Evolutionary conservation across 225 moss, liverwort and hornwort genomes (phyloP), one percentile per base, ranked within the genome.

Genomic region (Sphagnum tenellum): DNA sequence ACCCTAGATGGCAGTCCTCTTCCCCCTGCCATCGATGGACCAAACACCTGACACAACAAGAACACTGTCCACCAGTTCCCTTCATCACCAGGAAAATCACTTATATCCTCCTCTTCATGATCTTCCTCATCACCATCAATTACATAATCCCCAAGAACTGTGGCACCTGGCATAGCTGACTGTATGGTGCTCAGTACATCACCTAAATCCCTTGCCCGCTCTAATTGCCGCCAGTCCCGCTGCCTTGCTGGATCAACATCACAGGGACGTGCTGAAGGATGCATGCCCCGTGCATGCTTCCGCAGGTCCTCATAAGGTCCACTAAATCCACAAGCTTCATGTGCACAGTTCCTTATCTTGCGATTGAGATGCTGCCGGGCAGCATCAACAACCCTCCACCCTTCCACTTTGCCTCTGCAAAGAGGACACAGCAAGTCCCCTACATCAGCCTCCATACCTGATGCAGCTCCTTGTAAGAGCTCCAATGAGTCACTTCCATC

Each of bases 21-120:
- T 8, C 82, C 86, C 72, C 86, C 88, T 4, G 86, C 73, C 67
- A 92, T 76, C 0, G 89, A 80, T 62, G 95, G 88, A 8, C 95
- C 92, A 46, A 92, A 90, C 67, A 96, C 89, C 76, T 96, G 95
- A 48, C 88, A 85, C 1, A 96, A 80, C 12, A 92, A 72, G 56
- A 96, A 89, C 44, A 96, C 92, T 2, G 95, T 92, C 95, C 88
- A 96, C 92, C 92, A 95, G 63, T 92, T 91, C 56, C 91, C 95
- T 59, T 92, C 92, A 45, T 92, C 89, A 50, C 92, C 95, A 1
- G 95, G 87, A 68, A 85, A 90, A 57, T 92, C 95, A 6, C 78
- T 79, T 5, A 88, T 92, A 44, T 95, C 89, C 46, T 86, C 95
- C 3, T 88, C 95, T 9, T 92, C 92, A 8, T 88, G 86, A 44